Evolutionary conservation across 805 yeast species (phyloP).

Genomic region (Myxozyma neotropica): DNA sequence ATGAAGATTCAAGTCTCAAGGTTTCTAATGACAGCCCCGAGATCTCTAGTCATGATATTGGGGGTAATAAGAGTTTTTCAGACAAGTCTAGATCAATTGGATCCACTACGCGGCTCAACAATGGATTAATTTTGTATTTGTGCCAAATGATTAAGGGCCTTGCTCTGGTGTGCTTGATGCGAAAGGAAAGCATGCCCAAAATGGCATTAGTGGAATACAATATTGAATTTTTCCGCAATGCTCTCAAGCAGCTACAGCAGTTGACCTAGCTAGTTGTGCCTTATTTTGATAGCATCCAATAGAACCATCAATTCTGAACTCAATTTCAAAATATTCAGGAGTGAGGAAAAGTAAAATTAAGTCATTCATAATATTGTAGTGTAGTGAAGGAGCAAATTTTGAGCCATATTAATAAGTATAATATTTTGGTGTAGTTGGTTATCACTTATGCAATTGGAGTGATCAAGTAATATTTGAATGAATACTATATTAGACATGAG

Average conservation of each 20-base stretch:
- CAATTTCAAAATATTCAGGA: too few species aligned
- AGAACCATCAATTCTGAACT: too few species aligned
- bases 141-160: slow-evolving; percentile 92
- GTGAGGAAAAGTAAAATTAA: too few species aligned
- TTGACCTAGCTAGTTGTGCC: background rate
- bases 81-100: slow-evolving; percentile 44
- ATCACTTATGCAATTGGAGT: too few species aligned
- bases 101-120: slow-evolving; percentile 74
- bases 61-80: slow-evolving; percentile 6
- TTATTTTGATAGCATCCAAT: too few species aligned
- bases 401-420: too few species aligned
- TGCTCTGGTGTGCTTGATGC: slow-evolving; percentile 83
- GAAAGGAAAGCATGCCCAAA: slow-evolving; percentile 60
- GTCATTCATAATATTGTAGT: too few species aligned
- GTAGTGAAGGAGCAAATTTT: too few species aligned
- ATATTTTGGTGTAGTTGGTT: too few species aligned
- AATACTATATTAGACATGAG: too few species aligned
- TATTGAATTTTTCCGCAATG: slow-evolving; percentile 62
- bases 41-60: slow-evolving; percentile 11
- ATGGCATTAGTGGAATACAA: slow-evolving; percentile 83
- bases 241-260: slow-evolving; percentile 30
- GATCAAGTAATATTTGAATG: too few species aligned
- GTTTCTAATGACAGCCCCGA: slow-evolving; percentile 11
- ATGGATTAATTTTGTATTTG: slow-evolving; percentile 80
- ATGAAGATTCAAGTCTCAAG: background rate